Evolutionary conservation across 768 basidiomycete species (phyloP), one percentile per base, ranked within the genome.

Genomic region (Podaxis sp.): DNA sequence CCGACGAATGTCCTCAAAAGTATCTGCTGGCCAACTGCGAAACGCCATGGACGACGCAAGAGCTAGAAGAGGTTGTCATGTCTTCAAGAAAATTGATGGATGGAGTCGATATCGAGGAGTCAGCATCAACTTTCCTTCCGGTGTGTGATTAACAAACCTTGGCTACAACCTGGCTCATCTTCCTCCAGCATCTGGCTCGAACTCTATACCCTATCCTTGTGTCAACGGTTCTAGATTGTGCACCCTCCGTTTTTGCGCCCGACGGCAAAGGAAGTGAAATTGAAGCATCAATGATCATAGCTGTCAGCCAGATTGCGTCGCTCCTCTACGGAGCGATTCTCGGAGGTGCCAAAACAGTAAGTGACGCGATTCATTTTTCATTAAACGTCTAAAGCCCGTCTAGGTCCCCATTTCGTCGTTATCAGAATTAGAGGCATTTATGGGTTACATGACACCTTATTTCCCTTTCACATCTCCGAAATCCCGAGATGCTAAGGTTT

Each of bases 161-260:
- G 6, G 26, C 26, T 57, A 1, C 28, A 39, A 30, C 12, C 30
- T 44, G 19, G 44, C 51, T 26, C 42, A 61, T 61, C 46, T 28
- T 33, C 46, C 30, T 48, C 38, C 44, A 92, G 90, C 84, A 83
- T 72, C 77, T 97, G 28, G 85, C 90, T 61, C 81, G 83, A 57
- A 84, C 87, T 13, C 74, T 99, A n/a, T 86, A 95, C 68, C 82
- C 93, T 2, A 87, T 88, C 9, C 77, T 98, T 11, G 77, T 94
- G 2, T 88, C 93, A 22, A 88, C 91, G 1, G 93, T 94, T 74
- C 84, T 99, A 22, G 96, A 99, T 72, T 86, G 86, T 66, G 93
- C 93, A 3, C 93, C 96, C 1, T 71, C 84, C 13, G 91, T 90
- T 1, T 96, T 96, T 74, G 82, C 87, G 3, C 89, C 92, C 0